Conservation (phyloP, 176 grass and related monocot genomes). For the Aegilops tauschii region DNA sequence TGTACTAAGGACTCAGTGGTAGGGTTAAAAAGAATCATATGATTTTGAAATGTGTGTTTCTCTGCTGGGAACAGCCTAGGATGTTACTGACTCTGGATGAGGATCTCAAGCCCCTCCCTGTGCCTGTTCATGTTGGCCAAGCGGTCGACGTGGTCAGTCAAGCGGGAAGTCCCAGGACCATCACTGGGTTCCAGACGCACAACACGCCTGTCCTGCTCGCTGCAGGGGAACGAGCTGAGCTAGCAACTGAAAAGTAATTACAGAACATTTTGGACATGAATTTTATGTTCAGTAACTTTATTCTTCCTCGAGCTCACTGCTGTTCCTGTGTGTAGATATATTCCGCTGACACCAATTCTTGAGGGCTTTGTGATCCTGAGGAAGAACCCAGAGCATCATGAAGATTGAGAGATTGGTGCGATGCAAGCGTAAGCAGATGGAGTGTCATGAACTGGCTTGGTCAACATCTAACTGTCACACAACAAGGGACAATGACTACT, state of each 20-base stretch:
- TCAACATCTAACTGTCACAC: background rate
- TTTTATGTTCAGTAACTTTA: background rate
- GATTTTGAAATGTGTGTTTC: background rate
- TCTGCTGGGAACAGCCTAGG: conserved; percentile 60
- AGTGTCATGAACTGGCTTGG: background rate
- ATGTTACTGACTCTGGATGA: conserved; percentile 97
- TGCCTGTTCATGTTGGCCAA: conserved; percentile 90
- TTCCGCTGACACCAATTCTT: conserved; percentile 56
- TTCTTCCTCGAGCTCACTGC: background rate
- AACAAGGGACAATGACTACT: too few relatives aligned
- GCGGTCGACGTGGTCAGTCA: conserved; percentile 95
- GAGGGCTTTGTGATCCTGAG: conserved; percentile 98
- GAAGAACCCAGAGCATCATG: conserved; percentile 83
- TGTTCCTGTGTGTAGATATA: conserved; percentile 50
- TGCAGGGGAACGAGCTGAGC: conserved; percentile 86
- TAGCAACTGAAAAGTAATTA: conserved; percentile 88
- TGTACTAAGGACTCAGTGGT: background rate
- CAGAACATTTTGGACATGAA: background rate
- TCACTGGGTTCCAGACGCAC: conserved; percentile 97
- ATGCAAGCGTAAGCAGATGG: background rate
- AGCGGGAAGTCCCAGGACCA: conserved; percentile 92
- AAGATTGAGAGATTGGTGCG: conserved; percentile 38
- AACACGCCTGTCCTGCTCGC: conserved; percentile 93
- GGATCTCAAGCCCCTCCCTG: conserved; percentile 78
- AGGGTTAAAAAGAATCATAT: background rate